Base-by-base conservation (phyloP, 495 filamentous ascomycete species). In the Podospora pseudopauciseta region DNA sequence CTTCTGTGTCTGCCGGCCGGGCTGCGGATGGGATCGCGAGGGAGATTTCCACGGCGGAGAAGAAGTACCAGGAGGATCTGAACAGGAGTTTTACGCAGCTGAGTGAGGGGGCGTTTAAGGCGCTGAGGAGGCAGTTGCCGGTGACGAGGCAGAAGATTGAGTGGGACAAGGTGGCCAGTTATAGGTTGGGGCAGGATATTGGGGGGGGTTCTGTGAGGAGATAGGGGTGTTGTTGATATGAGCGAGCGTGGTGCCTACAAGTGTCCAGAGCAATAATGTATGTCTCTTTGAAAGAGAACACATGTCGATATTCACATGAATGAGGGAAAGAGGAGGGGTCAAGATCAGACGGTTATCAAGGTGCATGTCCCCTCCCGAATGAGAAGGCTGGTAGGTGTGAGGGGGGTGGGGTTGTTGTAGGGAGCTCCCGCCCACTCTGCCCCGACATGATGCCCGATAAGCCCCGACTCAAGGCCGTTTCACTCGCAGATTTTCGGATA, bases 81-180 rank as follows among this genome's bases (percentile, higher is more conserved):
- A 98, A 97, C 81, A 83, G 88, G 72, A 94, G 92, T 3, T 99
- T 99, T 77, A 88, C 87, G 9, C 87, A 84, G 67, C 83, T 98
- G 77, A 92, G 91, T 72, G 95, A 99, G 82, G 94, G 93, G 2
- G 90, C 92, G 4, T 99, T 99, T 81, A 98, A 98, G 87, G 86
- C 87, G 15, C 81, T 99, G 74, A 86, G 96, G 72, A 86, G 96
- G 77, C 96, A 98, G 79, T 81, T 99, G 75, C 96, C 96, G 7
- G 91, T 99, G 55, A 98, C 95, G 67, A 87, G 96, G 77, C 96
- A 99, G 84, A 97, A 97, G 85, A 92, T 99, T 64, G 95, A 98
- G 80, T 99, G 96, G 96, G 95, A 99, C 79, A 98, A 97, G 83
- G 92, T 99, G 71, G 89, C 91, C n/a, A 93, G 92, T 69, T 99